Evolutionary conservation across 2,329 filamentous ascomycete genomes (phyloP).

Genomic region (Plenodomus biglobosus): DNA sequence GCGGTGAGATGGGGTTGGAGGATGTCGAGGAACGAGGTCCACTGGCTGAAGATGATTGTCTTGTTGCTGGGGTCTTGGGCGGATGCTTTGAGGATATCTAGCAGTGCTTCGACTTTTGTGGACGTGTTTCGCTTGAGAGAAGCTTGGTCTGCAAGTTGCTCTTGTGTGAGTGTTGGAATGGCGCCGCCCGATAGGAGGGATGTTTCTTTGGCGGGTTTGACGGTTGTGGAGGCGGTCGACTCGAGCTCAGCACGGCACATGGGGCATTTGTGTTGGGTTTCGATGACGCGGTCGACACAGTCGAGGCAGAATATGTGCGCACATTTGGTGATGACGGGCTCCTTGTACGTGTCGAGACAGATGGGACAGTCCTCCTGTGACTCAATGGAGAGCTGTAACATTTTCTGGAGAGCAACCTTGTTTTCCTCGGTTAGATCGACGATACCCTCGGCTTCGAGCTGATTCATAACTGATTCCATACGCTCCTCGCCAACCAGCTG

Average conservation of each 20-base stretch:
- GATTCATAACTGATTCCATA: constrained; percentile 69
- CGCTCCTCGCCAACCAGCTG: constrained; percentile 71
- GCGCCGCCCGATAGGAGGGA: constrained; percentile 15
- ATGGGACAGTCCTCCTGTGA: constrained; percentile 81
- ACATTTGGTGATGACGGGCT: constrained; percentile 81
- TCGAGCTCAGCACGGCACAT: constrained; percentile 74
- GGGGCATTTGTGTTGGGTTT: constrained; percentile 77
- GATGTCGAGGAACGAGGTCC: constrained; percentile 73
- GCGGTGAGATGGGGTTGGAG: constrained; percentile 68
- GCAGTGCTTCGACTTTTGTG: constrained; percentile 78
- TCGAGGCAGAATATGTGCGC: constrained; percentile 75
- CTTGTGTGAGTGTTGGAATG: constrained; percentile 20
- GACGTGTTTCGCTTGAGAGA: constrained; percentile 57
- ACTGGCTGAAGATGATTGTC: constrained; percentile 74
- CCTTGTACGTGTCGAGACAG: constrained; percentile 71
- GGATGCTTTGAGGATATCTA: constrained; percentile 73
- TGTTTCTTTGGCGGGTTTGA: constrained; percentile 64
- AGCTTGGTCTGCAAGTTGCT: constrained; percentile 57
- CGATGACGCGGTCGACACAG: constrained; percentile 75
- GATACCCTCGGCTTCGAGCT: constrained; percentile 67
- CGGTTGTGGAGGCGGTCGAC: constrained; percentile 53
- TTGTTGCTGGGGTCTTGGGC: constrained; percentile 64
- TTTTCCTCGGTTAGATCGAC: constrained; percentile 75
- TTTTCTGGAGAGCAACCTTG: constrained; percentile 68
- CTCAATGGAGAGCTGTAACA: constrained; percentile 75